Conservation (phyloP, 2,329 filamentous ascomycete genomes). For the Scedosporium dehoogii region DNA sequence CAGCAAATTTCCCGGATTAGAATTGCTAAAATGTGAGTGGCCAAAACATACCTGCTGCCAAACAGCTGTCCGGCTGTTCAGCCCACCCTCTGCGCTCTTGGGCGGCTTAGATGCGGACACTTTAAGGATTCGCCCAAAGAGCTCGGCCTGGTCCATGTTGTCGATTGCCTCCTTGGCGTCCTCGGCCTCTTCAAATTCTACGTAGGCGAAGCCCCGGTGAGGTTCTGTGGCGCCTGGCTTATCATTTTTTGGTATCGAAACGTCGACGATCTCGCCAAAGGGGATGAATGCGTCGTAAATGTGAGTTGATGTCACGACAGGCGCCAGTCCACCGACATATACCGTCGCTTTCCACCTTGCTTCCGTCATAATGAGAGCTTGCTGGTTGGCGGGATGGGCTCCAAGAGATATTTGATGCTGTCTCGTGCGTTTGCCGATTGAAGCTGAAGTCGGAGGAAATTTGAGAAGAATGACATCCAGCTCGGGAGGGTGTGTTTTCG, state of each 20-base stretch:
- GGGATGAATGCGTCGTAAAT: constrained; percentile 90
- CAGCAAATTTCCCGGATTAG: not conserved
- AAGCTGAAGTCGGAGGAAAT: too few species aligned
- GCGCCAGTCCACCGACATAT: constrained; percentile 82
- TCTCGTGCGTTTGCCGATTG: too few species aligned
- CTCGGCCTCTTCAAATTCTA: constrained; percentile 78
- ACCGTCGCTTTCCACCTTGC: constrained; percentile 82
- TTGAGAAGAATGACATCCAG: too few species aligned
- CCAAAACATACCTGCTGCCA: constrained; percentile 77
- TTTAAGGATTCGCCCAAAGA: constrained; percentile 86
- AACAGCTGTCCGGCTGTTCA: constrained; percentile 87
- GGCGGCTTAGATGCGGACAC: constrained; percentile 87
- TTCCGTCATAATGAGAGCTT: constrained; percentile 57
- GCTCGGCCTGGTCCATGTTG: constrained; percentile 96
- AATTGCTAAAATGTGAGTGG: constrained; percentile 2
- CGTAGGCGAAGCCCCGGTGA: constrained; percentile 91
- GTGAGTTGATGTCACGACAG: constrained; percentile 62
- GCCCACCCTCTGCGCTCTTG: constrained; percentile 75
- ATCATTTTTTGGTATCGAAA: constrained; percentile 83
- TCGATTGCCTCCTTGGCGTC: constrained; percentile 94
- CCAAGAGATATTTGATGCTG: too few species aligned
- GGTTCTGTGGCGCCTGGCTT: constrained; percentile 65
- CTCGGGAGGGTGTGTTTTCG: too few species aligned
- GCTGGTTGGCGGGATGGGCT: not conserved
- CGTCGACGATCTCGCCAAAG: constrained; percentile 90